Conservation (phyloP, 192 early-diverging fungal species). For the Cetraspora pellucida region DNA sequence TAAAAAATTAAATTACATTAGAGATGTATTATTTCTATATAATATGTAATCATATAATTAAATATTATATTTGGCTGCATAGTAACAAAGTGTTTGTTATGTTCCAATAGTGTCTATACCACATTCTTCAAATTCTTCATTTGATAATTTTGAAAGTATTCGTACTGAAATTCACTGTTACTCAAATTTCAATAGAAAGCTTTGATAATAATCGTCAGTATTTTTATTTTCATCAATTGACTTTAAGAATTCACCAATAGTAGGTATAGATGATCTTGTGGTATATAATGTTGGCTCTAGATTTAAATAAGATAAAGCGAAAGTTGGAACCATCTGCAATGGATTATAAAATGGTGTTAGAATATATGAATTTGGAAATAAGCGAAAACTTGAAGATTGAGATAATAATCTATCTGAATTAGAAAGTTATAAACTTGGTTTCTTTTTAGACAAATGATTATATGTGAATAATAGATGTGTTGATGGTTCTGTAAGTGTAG, state of each 20-base stretch:
- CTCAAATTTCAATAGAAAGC: neutral
- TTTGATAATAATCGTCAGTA: constrained; percentile 3
- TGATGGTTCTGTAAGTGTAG: neutral
- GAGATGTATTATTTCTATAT: neutral
- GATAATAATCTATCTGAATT: no score
- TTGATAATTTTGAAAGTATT: neutral
- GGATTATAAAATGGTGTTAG: no score
- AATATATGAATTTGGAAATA: no score
- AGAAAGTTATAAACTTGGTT: neutral
- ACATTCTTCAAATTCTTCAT: neutral
- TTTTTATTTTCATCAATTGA: no score
- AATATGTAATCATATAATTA: neutral
- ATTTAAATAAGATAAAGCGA: no score
- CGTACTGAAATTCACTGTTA: neutral
- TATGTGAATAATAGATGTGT: neutral
- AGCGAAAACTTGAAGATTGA: no score
- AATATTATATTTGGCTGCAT: neutral
- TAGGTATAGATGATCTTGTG: neutral
- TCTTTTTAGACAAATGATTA: neutral
- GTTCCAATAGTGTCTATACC: neutral
- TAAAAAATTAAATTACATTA: no score
- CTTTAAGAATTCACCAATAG: neutral
- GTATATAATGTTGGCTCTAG: no score
- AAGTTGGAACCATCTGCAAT: no score
- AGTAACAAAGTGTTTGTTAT: neutral